Evolutionary conservation across 495 filamentous ascomycete genomes (phyloP).

Genomic region (Hypoxylon trugodes): DNA sequence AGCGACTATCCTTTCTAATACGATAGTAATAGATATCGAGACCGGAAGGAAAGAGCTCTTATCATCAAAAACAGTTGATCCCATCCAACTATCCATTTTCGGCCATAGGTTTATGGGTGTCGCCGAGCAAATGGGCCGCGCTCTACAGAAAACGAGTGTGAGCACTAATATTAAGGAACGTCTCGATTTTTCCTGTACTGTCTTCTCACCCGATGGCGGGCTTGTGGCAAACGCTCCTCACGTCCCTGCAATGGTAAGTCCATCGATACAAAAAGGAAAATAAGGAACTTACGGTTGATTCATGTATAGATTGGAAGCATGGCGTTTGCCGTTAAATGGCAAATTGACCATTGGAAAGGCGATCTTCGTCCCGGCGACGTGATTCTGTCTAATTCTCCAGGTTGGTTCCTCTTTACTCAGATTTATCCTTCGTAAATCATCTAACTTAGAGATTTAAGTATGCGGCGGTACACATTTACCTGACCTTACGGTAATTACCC

Average conservation of each 20-base stretch:
- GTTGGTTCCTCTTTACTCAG: slow-evolving; percentile 34
- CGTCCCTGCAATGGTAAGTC: slow-evolving; percentile 65
- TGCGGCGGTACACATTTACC: slow-evolving; percentile 83
- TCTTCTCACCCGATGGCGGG: slow-evolving; percentile 87
- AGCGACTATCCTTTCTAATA: slow-evolving; percentile 70
- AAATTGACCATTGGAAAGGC: slow-evolving; percentile 16
- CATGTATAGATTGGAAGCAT: too few relatives aligned
- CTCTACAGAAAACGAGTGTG: slow-evolving; percentile 93
- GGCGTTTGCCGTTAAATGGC: slow-evolving; percentile 29
- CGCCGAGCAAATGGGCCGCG: slow-evolving; percentile 94
- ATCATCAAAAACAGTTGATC: too few relatives aligned
- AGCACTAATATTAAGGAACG: slow-evolving; percentile 97
- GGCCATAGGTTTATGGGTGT: slow-evolving; percentile 98
- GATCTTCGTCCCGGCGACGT: slow-evolving; percentile 30
- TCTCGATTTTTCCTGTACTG: slow-evolving; percentile 92
- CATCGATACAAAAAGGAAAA: too few relatives aligned
- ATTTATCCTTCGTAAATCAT: not conserved
- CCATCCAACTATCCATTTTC: slow-evolving; percentile 93
- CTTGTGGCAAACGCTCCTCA: slow-evolving; percentile 95
- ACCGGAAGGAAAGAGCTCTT: too few relatives aligned
- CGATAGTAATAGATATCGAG: too few relatives aligned
- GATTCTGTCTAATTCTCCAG: slow-evolving; percentile 81
- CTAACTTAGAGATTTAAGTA: not conserved
- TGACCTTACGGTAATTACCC: slow-evolving; percentile 92
- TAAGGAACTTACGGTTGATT: too few relatives aligned